phyloP scores from a whole-genome alignment of 176 grass and related monocot genomes.

The Eleusine coracana region DNA sequence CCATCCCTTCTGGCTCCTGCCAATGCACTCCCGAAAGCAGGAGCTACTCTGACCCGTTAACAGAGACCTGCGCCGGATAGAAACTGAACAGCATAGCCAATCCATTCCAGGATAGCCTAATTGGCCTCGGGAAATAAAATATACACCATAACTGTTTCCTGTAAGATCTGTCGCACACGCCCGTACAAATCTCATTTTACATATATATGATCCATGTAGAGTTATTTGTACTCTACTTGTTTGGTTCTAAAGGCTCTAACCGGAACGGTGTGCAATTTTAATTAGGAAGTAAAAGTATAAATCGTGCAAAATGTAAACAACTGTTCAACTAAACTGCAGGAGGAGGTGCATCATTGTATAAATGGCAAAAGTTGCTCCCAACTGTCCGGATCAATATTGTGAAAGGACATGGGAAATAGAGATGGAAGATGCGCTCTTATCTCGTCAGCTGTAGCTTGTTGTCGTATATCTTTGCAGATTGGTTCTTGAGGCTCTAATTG shows the following conservation, averaged over 20 bases:
- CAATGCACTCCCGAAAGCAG: constrained; percentile 53
- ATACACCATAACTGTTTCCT: neutral
- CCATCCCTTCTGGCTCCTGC: constrained; percentile 27
- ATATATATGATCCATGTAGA: neutral
- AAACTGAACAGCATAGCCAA: constrained; percentile 40
- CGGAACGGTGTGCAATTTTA: neutral
- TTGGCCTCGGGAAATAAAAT: neutral
- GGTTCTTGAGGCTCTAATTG: neutral
- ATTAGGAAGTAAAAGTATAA: neutral
- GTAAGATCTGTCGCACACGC: neutral
- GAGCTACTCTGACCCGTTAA: constrained; percentile 58
- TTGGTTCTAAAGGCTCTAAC: constrained; percentile 8
- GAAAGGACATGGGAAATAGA: constrained; percentile 15
- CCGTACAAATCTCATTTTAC: neutral
- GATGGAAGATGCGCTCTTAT: constrained; percentile 40
- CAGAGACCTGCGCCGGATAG: constrained; percentile 52
- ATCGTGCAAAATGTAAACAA: neutral
- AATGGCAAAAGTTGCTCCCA: constrained; percentile 12
- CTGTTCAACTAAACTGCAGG: neutral
- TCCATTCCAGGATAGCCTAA: constrained; percentile 20
- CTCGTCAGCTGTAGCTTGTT: constrained; percentile 24
- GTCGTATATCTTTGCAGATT: constrained; percentile 22
- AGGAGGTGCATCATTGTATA: neutral
- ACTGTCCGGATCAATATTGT: constrained; percentile 46
- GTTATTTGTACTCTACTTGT: neutral